phyloP scores from a whole-genome alignment of 306 rosid species.

The Glycine latifolia region DNA sequence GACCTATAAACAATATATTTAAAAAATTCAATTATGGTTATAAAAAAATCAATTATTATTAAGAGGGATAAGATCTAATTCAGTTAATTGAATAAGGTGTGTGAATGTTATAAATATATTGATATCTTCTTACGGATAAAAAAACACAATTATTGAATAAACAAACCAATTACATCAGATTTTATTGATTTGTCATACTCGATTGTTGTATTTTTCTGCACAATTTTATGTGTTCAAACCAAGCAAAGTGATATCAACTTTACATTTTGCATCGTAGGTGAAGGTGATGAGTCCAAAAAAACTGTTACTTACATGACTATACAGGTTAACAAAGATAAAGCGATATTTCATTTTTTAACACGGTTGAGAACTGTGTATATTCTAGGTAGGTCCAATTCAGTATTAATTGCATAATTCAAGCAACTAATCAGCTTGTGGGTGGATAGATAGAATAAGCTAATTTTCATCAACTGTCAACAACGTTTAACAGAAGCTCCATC shows the following conservation, averaged over 20 bases:
- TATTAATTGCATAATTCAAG: slow-evolving; percentile 27
- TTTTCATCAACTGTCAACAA: neutral
- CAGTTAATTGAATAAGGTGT: too few relatives aligned
- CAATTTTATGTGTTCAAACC: neutral
- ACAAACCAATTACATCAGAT: neutral
- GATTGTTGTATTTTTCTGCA: slow-evolving; percentile 21
- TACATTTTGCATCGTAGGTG: slow-evolving; percentile 2
- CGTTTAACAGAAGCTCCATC: too few relatives aligned
- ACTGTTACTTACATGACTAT: slow-evolving; percentile 2
- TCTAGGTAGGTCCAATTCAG: slow-evolving; percentile 31
- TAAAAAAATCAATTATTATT: too few relatives aligned
- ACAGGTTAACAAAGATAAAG: neutral
- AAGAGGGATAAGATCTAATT: too few relatives aligned
- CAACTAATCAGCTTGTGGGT: slow-evolving; percentile 41
- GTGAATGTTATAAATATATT: too few relatives aligned
- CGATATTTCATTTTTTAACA: neutral
- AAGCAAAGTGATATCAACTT: slow-evolving; percentile 4
- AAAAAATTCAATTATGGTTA: too few relatives aligned
- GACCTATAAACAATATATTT: too few relatives aligned
- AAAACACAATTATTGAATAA: too few relatives aligned
- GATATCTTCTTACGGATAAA: too few relatives aligned
- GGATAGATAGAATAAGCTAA: slow-evolving; percentile 8
- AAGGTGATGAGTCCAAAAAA: neutral
- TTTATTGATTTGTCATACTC: slow-evolving; percentile 14
- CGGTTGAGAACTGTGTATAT: neutral